phyloP scores from a whole-genome alignment of 139 green algal genomes.

The Picochlorum costavermella region DNA sequence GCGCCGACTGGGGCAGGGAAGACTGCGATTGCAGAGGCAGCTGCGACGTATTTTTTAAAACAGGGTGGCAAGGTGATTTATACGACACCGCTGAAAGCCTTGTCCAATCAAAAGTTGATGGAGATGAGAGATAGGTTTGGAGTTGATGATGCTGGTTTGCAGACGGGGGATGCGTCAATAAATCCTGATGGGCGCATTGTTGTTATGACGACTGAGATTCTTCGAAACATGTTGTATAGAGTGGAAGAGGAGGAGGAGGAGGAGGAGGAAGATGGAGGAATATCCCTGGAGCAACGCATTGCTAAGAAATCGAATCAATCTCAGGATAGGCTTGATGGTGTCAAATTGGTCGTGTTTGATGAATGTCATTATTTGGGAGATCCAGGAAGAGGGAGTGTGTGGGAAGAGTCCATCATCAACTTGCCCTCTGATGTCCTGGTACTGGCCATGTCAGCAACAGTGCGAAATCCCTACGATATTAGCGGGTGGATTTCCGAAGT shows the following conservation, averaged over 20 bases:
- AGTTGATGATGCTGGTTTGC: constrained; percentile 48
- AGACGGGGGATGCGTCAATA: constrained; percentile 87
- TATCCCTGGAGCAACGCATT: background rate
- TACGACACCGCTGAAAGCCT: constrained; percentile 82
- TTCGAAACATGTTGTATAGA: constrained; percentile 96
- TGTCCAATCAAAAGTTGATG: constrained; percentile 89
- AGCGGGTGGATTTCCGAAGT: constrained; percentile 83
- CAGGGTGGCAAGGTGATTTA: constrained; percentile 76
- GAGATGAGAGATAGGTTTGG: constrained; percentile 76
- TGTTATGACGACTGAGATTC: constrained; percentile 98
- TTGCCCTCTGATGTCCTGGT: constrained; percentile 79
- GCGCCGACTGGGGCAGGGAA: constrained; percentile 95
- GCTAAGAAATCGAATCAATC: background rate
- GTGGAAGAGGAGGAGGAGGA: constrained; percentile 15
- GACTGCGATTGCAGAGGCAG: constrained; percentile 90
- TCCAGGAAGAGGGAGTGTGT: constrained; percentile 74
- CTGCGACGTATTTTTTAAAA: constrained; percentile 60
- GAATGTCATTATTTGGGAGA: constrained; percentile 89
- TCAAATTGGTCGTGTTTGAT: constrained; percentile 88
- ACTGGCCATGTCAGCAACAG: constrained; percentile 89
- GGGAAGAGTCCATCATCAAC: constrained; percentile 98
- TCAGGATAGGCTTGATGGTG: constrained; percentile 46
- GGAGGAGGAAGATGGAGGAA: background rate
- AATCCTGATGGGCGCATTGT: constrained; percentile 82
- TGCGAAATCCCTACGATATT: constrained; percentile 87